Base-by-base conservation (phyloP, 352 stramenopile genomes). In the Phytophthora agathidicida region DNA sequence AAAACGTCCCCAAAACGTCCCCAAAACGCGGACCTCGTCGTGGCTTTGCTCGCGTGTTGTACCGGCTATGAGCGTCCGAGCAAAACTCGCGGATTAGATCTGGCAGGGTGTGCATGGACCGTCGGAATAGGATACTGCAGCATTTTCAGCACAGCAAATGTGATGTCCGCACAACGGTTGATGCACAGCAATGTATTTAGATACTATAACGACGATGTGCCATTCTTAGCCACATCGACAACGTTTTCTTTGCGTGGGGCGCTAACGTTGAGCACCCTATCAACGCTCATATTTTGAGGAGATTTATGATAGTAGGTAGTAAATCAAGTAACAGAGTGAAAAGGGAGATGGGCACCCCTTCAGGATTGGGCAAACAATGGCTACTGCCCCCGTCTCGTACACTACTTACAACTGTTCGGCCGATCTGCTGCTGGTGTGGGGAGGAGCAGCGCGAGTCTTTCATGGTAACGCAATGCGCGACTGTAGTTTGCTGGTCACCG, bases 1-100 rank as follows among this genome's bases (percentile, higher is more conserved):
- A 60, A 65, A 57, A 65, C 60, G 54, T 65, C 60, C 53, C 53
- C 54, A 70, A 9, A 65, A 22, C 22, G 61, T 65, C 53, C 41
- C 53, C 60, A 65, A n/a, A 54, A 43, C 3, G 14, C 43, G 23
- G 28, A 13, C 27, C 8, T 5, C 19, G 55, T 7, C 55, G 10
- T 19, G 48, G 19, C 17, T 59, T 50, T 60, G 51, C 20, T 36
- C 19, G 3, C 1, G 3, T 11, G 10, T 23, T 46, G 52, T 0
- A 27, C 41, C n/a, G 52, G 30, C 17, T 61, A 17, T 54, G 32
- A 16, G 9, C 10, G 5, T 37, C 11, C 4, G 14, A 1, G 19
- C 16, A 38, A 37, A 26, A 27, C 24, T 49, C 39, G 19, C 1
- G 16, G 20, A 54, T 66, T 11, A 23, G 22, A 14, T 48, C 16